Evolutionary conservation across 2,329 filamentous ascomycete genomes (phyloP).

Genomic region (Penicillium hesseltinei): DNA sequence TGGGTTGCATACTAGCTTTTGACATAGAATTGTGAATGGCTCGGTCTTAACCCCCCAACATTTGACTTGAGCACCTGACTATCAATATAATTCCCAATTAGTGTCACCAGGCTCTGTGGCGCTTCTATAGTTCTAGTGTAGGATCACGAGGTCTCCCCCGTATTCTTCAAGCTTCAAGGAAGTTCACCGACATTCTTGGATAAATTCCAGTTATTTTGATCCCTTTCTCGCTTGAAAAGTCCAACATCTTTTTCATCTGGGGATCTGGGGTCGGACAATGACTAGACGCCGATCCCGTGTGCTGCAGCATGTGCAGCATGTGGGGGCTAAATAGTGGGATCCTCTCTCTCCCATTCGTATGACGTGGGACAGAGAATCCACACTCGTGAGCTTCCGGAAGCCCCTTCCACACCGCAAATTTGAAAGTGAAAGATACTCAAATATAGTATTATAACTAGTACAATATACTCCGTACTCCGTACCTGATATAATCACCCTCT

Average conservation of each 20-base stretch:
- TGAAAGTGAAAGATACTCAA: not conserved
- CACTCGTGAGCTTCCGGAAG: not conserved
- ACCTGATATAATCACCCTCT: not conserved
- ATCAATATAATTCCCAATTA: not conserved
- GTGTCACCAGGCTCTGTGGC: conserved; percentile 2
- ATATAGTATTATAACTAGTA: too few species aligned
- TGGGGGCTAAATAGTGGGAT: not conserved
- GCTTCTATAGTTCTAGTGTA: not conserved
- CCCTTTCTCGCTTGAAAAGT: not conserved
- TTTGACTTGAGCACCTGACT: conserved; percentile 3
- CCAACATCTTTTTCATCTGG: not conserved
- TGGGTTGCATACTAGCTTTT: not conserved
- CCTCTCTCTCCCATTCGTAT: not conserved
- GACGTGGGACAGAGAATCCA: not conserved
- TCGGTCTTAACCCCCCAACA: not conserved
- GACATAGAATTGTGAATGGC: conserved; percentile 2
- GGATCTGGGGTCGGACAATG: not conserved
- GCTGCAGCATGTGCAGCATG: not conserved
- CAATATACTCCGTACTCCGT: too few species aligned
- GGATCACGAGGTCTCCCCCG: not conserved
- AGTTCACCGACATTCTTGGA: not conserved
- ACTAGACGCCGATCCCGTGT: not conserved
- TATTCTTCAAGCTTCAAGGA: not conserved
- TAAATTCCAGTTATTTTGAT: not conserved
- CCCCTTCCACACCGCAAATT: conserved; percentile 2